Evolutionary conservation across 345 rosid species (phyloP).

Genomic region (Laguncularia racemosa): DNA sequence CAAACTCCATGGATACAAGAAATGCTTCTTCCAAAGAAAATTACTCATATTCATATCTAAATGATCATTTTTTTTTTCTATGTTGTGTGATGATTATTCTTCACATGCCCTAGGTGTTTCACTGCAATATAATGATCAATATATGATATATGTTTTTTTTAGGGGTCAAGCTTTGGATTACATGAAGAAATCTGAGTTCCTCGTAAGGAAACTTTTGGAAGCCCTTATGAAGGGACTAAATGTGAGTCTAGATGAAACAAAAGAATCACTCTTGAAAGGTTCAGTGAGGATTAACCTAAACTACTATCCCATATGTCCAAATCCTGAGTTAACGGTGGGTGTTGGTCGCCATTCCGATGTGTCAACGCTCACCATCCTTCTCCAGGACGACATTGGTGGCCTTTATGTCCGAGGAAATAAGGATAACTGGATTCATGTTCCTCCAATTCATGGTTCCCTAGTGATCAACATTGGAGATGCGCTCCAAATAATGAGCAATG

Average conservation of each 20-base stretch:
- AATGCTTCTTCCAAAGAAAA: too few species aligned
- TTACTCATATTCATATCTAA: too few species aligned
- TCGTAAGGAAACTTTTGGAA: slow-evolving; percentile 6
- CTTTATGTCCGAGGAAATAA: slow-evolving; percentile 14
- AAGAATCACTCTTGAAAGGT: slow-evolving; percentile 14
- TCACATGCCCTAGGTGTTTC: too few species aligned
- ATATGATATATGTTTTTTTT: neutral
- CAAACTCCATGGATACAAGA: too few species aligned
- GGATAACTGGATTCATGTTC: slow-evolving; percentile 15
- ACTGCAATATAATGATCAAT: neutral
- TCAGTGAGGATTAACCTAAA: slow-evolving; percentile 15
- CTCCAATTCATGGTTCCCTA: slow-evolving; percentile 14
- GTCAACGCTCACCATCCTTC: slow-evolving; percentile 12
- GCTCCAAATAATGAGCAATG: slow-evolving; percentile 22
- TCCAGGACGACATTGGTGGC: slow-evolving; percentile 20
- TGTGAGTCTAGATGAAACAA: slow-evolving; percentile 12
- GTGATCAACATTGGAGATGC: slow-evolving; percentile 22
- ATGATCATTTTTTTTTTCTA: too few species aligned
- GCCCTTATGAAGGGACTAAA: slow-evolving; percentile 13
- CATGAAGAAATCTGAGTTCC: slow-evolving; percentile 12
- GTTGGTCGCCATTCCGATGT: slow-evolving; percentile 15
- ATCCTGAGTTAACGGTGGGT: slow-evolving; percentile 15
- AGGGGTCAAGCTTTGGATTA: slow-evolving; percentile 16
- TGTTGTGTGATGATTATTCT: too few species aligned
- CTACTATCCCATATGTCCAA: slow-evolving; percentile 17